phyloP scores from a whole-genome alignment of 73 alveolate species.

The Breviolum minutum region DNA sequence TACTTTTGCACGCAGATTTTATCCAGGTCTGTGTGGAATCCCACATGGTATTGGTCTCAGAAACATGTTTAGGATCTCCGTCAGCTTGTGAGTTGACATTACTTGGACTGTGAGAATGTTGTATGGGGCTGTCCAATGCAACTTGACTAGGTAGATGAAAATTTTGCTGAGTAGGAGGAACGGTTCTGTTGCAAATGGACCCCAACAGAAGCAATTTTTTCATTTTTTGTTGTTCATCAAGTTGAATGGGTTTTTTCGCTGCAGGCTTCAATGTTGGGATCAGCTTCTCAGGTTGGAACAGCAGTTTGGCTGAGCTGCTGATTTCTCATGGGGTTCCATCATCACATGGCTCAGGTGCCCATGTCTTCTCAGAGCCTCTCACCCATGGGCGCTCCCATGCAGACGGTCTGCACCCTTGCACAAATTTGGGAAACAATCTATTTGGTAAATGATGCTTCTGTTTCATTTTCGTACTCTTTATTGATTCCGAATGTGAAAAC shows the following conservation, averaged over 20 bases:
- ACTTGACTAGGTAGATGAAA: no score
- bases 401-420: slow-evolving; percentile 22
- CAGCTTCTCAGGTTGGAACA: background rate
- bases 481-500: background rate
- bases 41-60: no score
- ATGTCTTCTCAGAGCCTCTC: slow-evolving; percentile 41
- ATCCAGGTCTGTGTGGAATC: background rate
- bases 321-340: background rate
- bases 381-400: slow-evolving; percentile 39
- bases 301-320: background rate
- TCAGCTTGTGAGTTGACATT: no score
- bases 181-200: no score
- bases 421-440: background rate
- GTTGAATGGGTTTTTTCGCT: background rate
- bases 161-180: no score
- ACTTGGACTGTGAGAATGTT: no score
- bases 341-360: background rate
- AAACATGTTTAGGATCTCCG: no score
- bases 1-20: background rate
- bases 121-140: no score
- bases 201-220: no score
- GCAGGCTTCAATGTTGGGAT: slow-evolving; percentile 28
- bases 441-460: background rate
- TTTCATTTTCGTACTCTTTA: background rate
- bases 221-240: background rate